Conservation (phyloP, 1,284 basidiomycete genomes). For the Ceratobasidium sp. region DNA sequence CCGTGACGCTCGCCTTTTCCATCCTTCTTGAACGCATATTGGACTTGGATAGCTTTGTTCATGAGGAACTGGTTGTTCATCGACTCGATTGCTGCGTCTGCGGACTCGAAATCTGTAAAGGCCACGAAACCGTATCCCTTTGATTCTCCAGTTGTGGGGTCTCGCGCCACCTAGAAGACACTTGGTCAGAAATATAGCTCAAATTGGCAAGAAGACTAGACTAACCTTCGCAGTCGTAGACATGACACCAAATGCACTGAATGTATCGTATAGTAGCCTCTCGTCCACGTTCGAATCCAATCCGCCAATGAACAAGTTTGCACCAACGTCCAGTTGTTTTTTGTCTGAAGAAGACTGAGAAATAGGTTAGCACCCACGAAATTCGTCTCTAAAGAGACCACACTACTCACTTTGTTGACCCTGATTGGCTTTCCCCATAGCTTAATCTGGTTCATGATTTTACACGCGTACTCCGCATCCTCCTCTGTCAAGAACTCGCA, state of each 20-base stretch:
- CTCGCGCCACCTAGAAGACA: constrained; percentile 80
- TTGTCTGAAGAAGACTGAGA: constrained; percentile 90
- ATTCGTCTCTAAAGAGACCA: constrained; percentile 6
- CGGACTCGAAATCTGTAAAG: constrained; percentile 96
- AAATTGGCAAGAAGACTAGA: constrained; percentile 42
- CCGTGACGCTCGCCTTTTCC: constrained; percentile 98
- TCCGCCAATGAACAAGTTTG: constrained; percentile 96
- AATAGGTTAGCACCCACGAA: constrained; percentile 25
- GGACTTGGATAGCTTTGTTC: constrained; percentile 96
- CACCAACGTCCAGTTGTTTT: constrained; percentile 97
- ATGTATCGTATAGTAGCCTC: constrained; percentile 91
- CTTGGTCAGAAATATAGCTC: constrained; percentile 1
- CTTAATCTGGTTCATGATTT: constrained; percentile 99
- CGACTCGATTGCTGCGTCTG: constrained; percentile 94
- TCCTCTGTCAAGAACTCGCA: constrained; percentile 98
- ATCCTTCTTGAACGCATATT: constrained; percentile 99
- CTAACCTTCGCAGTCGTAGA: constrained; percentile 93
- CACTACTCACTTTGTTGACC: constrained; percentile 87
- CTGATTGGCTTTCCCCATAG: constrained; percentile 98
- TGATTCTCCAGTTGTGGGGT: constrained; percentile 83
- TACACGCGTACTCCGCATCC: constrained; percentile 98
- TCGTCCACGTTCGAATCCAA: constrained; percentile 96
- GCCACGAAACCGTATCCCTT: constrained; percentile 98
- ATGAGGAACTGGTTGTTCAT: constrained; percentile 98
- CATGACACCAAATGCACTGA: constrained; percentile 93